A percentile compares a stretch with the other conserved stretches of the same genome.
Evolutionary conservation across 2,329 filamentous ascomycete genomes (phyloP).

Genomic region (Sporothrix curviconia): DNA sequence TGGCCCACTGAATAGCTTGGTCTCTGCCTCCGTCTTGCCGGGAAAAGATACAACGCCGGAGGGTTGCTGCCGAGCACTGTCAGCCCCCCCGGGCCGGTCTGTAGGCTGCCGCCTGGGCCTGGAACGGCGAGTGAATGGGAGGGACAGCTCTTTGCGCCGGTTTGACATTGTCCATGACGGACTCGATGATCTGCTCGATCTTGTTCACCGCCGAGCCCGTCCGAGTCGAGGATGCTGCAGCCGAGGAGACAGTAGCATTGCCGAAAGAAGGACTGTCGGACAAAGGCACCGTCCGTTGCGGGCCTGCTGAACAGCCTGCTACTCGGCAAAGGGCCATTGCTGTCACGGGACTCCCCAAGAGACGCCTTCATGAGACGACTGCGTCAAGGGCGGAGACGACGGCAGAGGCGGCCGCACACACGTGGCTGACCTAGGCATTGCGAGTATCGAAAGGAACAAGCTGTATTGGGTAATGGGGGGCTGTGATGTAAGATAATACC

Average conservation of each 20-base stretch:
- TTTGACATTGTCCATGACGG: slow-evolving; percentile 42
- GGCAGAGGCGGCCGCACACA: neutral
- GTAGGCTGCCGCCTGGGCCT: too few relatives aligned
- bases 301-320: neutral
- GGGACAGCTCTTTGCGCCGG: slow-evolving; percentile 35
- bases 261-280: too few relatives aligned
- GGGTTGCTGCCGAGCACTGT: neutral
- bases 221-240: neutral
- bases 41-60: slow-evolving; percentile 34
- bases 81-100: neutral
- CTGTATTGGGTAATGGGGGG: too few relatives aligned
- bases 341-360: neutral
- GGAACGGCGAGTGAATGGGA: slow-evolving; percentile 37
- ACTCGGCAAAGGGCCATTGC: neutral
- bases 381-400: neutral
- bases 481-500: too few relatives aligned
- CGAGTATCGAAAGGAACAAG: neutral
- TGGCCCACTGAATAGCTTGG: slow-evolving; percentile 48
- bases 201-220: slow-evolving; percentile 36
- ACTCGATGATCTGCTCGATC: slow-evolving; percentile 50
- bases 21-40: slow-evolving; percentile 40
- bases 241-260: too few relatives aligned
- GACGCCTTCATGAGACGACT: too few relatives aligned
- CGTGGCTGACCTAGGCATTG: neutral
- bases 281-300: too few relatives aligned